Evolutionary conservation across 306 rosid genomes (phyloP), one percentile per base, ranked within the genome.

Genomic region (Parietaria judaica): DNA sequence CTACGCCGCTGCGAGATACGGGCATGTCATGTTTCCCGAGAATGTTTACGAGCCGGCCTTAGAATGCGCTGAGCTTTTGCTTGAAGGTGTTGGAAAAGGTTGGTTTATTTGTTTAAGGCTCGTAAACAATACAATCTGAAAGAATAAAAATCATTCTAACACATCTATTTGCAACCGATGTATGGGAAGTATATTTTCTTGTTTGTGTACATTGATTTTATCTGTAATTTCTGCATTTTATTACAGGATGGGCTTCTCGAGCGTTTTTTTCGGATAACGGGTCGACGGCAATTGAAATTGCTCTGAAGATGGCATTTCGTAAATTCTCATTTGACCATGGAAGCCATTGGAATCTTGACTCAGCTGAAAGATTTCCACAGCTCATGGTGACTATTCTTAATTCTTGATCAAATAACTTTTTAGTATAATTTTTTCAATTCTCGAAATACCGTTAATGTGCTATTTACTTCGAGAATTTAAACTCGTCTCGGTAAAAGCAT

Each of bases 1-100:
- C 66, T 92, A 88, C 66, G 70, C 96, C 70, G 84, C 94, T 74
- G 95, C 87, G 62, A 84, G 98, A 84, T 92, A 63, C 84, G 98
- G 98, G 68, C 98, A 92, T 74, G 96, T 92, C 36, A 92, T 92
- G 98, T 92, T 92, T 81, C 96, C 98, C 41, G 96, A 92, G 83
- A 92, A 92, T 76, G 81, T 92, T 49, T 81, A 88, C 8, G 98
- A 92, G 66, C 98, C 98, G 65, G 96, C 86, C 70, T 70, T 92
- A 69, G 73, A 79, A 71, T 82, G 90, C 77, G 94, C 98, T 48
- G 94, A 92, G 78, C 85, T 92, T 77, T 84, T 92, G 80, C 96
- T 88, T 77, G 80, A 84, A 74, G 96, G 96, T 39, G 96, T 74
- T 36, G 95, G 96, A 63, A 86, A 88, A 84, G 95, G 96, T 88